Base-by-base conservation (phyloP, 176 grass and related monocot species). In the Microstegium vimineum region DNA sequence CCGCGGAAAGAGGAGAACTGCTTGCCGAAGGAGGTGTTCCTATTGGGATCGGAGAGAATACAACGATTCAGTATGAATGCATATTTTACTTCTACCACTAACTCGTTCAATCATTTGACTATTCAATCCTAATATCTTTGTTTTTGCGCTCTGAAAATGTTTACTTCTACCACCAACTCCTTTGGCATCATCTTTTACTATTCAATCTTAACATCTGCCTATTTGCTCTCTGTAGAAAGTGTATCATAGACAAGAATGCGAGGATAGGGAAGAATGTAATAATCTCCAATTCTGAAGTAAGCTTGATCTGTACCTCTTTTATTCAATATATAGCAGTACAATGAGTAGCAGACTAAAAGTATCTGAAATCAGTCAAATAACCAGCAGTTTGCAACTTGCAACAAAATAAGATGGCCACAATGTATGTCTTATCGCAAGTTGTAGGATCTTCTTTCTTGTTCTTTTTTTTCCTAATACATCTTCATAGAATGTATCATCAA, bases 241-340 rank as follows among this genome's bases (percentile, higher is more conserved):
- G 95, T 62, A 97, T 97, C 65, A 92, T 97, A 75, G 95, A 94
- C 73, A 94, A 97, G 79, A 94, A 97, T 78, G 95, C 87, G 11
- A 92, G 88, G 75, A 94, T 93, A 82, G 95, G 95, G 63, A 91
- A 92, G 83, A 91, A 93, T 47, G 95, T 94, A 26, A 79, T 64
- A 1, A 94, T 97, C 35, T 43, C 90, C 14, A 97, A 97, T 56
- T 68, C 92, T 27, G 92, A 97, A 71, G 92, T 94, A 89, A 36
- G 66, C 23, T 54, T 89, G 62, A 28, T 74, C 26, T 59, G 51
- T 59, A 28, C 72, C 27, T 76, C 46, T 7, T 79, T 41, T 82
- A 4, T 84, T 63, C 18, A 18, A 18, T 47, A 47, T 42, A 32
- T 56, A 76, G 73, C 20, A 60, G 17, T 60, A 23, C 2, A 16